Evolutionary conservation across 805 yeast genomes (phyloP), one percentile per base, ranked within the genome.

Genomic region (Metschnikowia cubensis): DNA sequence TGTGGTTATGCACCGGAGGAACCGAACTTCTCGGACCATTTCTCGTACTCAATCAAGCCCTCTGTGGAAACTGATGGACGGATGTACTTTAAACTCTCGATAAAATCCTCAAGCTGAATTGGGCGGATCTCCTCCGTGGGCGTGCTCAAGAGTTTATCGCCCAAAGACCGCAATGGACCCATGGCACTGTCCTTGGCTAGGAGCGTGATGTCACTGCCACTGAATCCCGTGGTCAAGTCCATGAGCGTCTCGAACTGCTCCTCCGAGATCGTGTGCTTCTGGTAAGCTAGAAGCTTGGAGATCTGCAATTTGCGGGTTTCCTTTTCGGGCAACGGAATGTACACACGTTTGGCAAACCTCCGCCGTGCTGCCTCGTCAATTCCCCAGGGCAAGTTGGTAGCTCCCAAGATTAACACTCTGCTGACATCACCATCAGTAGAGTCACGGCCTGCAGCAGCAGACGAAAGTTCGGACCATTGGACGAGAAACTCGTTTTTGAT

Each of bases 281-380:
- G 96, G 61, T 84, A 80, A 15, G 79, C 69, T 53, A 92, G 63
- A 44, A 92, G 76, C 59, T 83, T 85, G 47, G 68, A 64, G 18
- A 92, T 71, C 62, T 92, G 97, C 3, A 79, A 79, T 45, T 75
- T 69, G 50, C 98, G 73, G 1, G 97, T 89, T 57, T 85, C 91
- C 21, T 74, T 79, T 63, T 91, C 98, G 0, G 99, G 98, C 42
- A 94, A 72, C 3, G 98, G 98, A 48, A 94, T 91, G 67, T 94
- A 91, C 62, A 89, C 95, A 46, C 97, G 75, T 60, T 95, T 80
- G 6, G 89, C 96, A 68, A 92, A 92, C 54, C 98, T 76, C 65
- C 98, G 79, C 60, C 97, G 75, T 0, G 98, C 97, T 2, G 97
- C 97, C 62, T 94, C 98, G 67, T 92, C 99, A 53, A 88, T 90